A percentile compares a stretch with the other conserved stretches of the same genome.
Conservation (phyloP, 768 basidiomycete species). For the Sporobolomyces pararoseus region DNA sequence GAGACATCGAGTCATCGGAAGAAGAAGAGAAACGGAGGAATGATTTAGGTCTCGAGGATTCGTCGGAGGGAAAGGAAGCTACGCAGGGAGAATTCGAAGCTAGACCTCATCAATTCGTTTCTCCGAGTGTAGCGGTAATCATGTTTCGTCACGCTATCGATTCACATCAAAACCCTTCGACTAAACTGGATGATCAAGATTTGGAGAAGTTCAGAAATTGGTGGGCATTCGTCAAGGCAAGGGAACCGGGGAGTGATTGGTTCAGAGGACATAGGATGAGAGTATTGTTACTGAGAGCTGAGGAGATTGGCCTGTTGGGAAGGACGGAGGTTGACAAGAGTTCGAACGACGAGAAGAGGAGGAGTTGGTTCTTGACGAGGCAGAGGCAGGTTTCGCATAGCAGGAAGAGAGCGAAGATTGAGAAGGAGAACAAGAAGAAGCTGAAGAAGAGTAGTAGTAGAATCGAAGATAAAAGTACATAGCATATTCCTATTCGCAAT, state of each 20-base stretch:
- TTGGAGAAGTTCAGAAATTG: background rate
- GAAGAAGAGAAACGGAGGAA: background rate
- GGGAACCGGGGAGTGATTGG: background rate
- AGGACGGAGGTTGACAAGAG: too few species aligned
- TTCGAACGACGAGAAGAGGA: background rate
- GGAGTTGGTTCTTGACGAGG: background rate
- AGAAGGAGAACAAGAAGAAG: background rate
- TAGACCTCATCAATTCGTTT: constrained; percentile 6
- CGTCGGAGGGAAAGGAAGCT: background rate
- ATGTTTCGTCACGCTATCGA: constrained; percentile 5
- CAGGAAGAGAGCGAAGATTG: background rate
- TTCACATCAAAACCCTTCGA: background rate
- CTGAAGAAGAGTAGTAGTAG: constrained; percentile 48
- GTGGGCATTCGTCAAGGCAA: background rate
- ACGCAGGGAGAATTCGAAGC: background rate
- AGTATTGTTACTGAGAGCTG: background rate
- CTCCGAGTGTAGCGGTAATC: constrained; percentile 13
- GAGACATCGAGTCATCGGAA: too few species aligned
- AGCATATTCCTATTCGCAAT: too few species aligned
- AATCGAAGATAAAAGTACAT: too few species aligned
- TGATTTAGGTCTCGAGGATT: background rate
- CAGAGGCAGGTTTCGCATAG: background rate
- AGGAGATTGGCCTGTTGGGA: background rate
- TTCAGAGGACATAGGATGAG: background rate
- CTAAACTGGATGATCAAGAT: background rate